Percentiles rank a stretch among this genome's conserved stretches.
Conservation (phyloP, 2,329 filamentous ascomycete genomes). For the Fusarium sublunatum region DNA sequence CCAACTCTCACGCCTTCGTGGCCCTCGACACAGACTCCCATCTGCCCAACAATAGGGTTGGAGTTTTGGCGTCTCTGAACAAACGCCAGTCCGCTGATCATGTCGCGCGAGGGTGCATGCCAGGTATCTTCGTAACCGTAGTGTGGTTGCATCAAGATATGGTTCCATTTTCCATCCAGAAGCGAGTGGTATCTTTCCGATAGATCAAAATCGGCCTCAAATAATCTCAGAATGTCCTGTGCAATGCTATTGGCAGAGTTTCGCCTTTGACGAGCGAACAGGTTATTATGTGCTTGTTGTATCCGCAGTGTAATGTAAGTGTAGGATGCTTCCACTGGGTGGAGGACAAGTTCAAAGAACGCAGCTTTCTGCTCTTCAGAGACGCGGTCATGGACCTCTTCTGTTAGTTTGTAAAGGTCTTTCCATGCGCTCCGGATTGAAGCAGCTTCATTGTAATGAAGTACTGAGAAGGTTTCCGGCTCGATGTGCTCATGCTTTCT, state of each 20-base stretch:
- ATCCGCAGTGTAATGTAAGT: slow-evolving; percentile 61
- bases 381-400: slow-evolving; percentile 56
- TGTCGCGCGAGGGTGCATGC: slow-evolving; percentile 66
- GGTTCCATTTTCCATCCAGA: slow-evolving; percentile 65
- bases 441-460: slow-evolving; percentile 70
- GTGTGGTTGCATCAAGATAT: slow-evolving; percentile 63
- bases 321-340: slow-evolving; percentile 66
- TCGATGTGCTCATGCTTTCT: slow-evolving; percentile 70
- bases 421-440: slow-evolving; percentile 61
- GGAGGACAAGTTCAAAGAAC: slow-evolving; percentile 68
- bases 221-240: slow-evolving; percentile 58
- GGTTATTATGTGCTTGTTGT: slow-evolving; percentile 58
- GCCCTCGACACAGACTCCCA: slow-evolving; percentile 74
- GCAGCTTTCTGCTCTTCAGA: slow-evolving; percentile 57
- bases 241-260: slow-evolving; percentile 64
- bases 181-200: slow-evolving; percentile 63
- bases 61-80: slow-evolving; percentile 62
- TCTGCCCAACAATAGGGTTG: slow-evolving; percentile 66
- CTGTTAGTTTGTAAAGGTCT: slow-evolving; percentile 55
- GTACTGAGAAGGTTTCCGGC: slow-evolving; percentile 63
- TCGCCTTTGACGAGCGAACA: slow-evolving; percentile 64
- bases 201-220: slow-evolving; percentile 62
- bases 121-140: slow-evolving; percentile 65
- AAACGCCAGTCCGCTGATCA: slow-evolving; percentile 64
- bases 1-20: slow-evolving; percentile 67